These are phyloP conservation scores for Sesbania bispinosa DNA, from an alignment of 306 rosid genomes.

Conservation along the genomic window DNA sequence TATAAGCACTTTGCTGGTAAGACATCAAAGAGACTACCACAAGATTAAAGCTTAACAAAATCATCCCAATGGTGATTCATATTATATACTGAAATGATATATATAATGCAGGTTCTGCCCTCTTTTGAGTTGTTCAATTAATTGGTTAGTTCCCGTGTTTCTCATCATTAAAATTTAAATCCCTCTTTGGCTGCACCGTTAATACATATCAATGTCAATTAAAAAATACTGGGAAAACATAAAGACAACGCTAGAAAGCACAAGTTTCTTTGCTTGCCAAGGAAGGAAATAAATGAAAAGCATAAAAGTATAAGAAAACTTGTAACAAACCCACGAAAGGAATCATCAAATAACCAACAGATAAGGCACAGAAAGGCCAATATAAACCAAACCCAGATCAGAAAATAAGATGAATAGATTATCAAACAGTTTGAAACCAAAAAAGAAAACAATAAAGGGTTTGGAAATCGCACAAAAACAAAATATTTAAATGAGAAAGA, in stretches of 20 bases:
- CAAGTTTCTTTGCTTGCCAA: background rate
- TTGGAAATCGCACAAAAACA: background rate
- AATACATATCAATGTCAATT: too few relatives aligned
- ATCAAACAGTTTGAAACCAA: too few relatives aligned
- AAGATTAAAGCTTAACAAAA: background rate
- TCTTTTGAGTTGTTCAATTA: background rate
- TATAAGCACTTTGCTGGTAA: background rate
- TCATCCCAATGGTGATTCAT: background rate
- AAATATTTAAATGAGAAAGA: background rate
- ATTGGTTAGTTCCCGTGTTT: background rate
- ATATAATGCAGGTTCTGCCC: background rate
- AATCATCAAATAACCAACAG: background rate
- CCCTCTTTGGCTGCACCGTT: too few relatives aligned
- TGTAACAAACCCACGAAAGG: slow-evolving; percentile 5
- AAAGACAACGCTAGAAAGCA: background rate
- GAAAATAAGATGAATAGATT: background rate
- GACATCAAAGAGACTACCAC: background rate
- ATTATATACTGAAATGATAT: too few relatives aligned
- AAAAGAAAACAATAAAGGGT: too few relatives aligned
- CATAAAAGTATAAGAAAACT: background rate
- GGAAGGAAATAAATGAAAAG: background rate
- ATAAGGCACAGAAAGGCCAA: background rate
- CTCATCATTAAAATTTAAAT: background rate
- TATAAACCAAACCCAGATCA: slow-evolving; percentile 38
- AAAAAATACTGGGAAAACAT: too few relatives aligned